These are phyloP conservation scores for Discostella stelligeroides DNA, from an alignment of 108 stramenopile species.

Conservation along the genomic window DNA sequence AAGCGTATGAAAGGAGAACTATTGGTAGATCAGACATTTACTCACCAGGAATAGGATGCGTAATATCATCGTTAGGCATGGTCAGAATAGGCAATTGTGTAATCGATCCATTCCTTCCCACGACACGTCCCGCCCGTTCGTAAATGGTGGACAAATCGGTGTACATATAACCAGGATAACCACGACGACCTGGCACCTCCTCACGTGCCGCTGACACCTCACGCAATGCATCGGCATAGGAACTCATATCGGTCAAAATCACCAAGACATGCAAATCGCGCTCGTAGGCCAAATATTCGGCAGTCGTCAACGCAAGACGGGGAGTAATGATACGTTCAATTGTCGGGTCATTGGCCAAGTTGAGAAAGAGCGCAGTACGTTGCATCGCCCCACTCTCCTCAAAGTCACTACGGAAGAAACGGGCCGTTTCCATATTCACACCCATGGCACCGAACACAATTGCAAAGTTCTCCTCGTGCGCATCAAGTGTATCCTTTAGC, in stretches of 20 bases:
- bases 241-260: slow-evolving; percentile 99
- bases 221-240: slow-evolving; percentile 99
- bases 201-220: slow-evolving; percentile 99
- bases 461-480: slow-evolving; percentile 99
- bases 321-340: slow-evolving; percentile 99
- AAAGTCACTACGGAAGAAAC: slow-evolving; percentile 99
- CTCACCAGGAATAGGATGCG: slow-evolving; percentile 97
- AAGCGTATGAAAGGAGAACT: not conserved
- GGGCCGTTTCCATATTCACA: slow-evolving; percentile 99
- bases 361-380: slow-evolving; percentile 97
- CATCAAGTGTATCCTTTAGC: slow-evolving; percentile 95
- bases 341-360: slow-evolving; percentile 99
- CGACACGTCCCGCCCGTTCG: slow-evolving; percentile 99
- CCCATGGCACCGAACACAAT: slow-evolving; percentile 99
- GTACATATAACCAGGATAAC: slow-evolving; percentile 99
- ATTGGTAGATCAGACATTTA: slow-evolving; percentile 7
- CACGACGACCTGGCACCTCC: slow-evolving; percentile 99
- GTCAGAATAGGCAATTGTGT: slow-evolving; percentile 99
- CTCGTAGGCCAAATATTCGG: slow-evolving; percentile 99
- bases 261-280: slow-evolving; percentile 99
- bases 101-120: slow-evolving; percentile 98
- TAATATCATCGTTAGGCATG: slow-evolving; percentile 99
- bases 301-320: slow-evolving; percentile 97
- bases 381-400: slow-evolving; percentile 99
- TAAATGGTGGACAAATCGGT: slow-evolving; percentile 99